Percentiles rank a stretch among this genome's conserved stretches.
phyloP scores from a whole-genome alignment of 768 basidiomycete genomes.

The Lactifluus subvellereus region DNA sequence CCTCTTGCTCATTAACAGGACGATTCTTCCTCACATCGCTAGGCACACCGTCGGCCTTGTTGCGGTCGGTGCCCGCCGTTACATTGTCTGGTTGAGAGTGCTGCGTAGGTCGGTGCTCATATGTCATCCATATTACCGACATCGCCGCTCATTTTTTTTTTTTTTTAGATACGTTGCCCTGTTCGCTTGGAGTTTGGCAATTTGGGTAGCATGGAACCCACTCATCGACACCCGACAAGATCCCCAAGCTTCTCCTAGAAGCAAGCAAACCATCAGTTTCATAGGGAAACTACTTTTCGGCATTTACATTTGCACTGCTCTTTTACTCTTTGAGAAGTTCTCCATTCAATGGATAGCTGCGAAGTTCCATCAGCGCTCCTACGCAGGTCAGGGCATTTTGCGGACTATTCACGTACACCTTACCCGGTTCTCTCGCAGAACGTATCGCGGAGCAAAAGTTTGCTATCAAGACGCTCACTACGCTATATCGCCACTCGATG shows the following conservation, averaged over 20 bases:
- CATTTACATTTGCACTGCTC: constrained; percentile 56
- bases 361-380: constrained; percentile 77
- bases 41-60: constrained; percentile 66
- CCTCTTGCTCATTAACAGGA: constrained; percentile 18
- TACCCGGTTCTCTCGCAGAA: constrained; percentile 39
- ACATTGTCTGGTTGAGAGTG: constrained; percentile 72
- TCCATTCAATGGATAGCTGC: constrained; percentile 79
- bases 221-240: constrained; percentile 47
- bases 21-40: constrained; percentile 46
- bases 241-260: constrained; percentile 27
- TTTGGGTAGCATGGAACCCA: constrained; percentile 72
- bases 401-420: constrained; percentile 8
- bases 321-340: constrained; percentile 79
- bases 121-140: neutral
- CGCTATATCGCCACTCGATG: constrained; percentile 72
- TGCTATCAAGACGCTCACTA: constrained; percentile 62
- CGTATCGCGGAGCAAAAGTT: constrained; percentile 80
- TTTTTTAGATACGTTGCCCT: constrained; percentile 52
- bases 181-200: constrained; percentile 55
- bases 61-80: constrained; percentile 62
- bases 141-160: neutral
- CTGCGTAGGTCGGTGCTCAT: constrained; percentile 47
- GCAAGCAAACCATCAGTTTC: constrained; percentile 43
- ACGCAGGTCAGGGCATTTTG: constrained; percentile 40
- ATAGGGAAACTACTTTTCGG: constrained; percentile 69